Evolutionary conservation across 116 monocot species (phyloP), one percentile per base, ranked within the genome.

Genomic region (Iris pallida): DNA sequence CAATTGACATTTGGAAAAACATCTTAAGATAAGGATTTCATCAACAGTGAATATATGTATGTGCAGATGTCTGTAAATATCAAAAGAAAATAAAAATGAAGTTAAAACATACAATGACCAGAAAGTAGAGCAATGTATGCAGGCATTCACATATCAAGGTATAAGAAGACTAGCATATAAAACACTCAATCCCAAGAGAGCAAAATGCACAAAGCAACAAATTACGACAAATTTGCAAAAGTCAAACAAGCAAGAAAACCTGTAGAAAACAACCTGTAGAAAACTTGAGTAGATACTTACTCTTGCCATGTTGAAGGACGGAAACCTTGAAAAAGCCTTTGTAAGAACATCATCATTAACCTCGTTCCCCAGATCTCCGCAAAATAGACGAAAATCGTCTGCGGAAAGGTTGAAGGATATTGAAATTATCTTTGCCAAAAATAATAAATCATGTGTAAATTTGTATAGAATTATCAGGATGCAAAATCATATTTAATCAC

Each of bases 341-440:
- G 94, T 81, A 68, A 94, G 94, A 61, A 94, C 83, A 48, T 94
- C 94, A 66, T 94, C 94, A 73, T 94, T 94, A 42, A 94, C 94
- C 83, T 94, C 94, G 66, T 90, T 94, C 18, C 94, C 94, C 46
- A 94, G 81, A 78, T 94, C 90, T 65, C 94, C 94, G 77, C 94
- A 94, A 69, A 94, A 94, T 20, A 94, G 53, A 11, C 94, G 85
- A 40, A 79, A 94, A 63, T 94, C 94, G 81, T 90, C 94, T 94
- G 77, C 55, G 75, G 44, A 76, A 69, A 48, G 53, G 10, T 44
- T 45, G 66, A 51, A 9, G 59, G 42, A 19, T 43, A 15, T 43
- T 16, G 13, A 7, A 51, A 51, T 51, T 51, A 51, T 51, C 13
- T 51, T 51, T 51, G 0, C 13, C 0, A 7, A 13, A 9, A 51